Evolutionary conservation across 2,329 filamentous ascomycete genomes (phyloP).

Genomic region (Fusarium sp.): DNA sequence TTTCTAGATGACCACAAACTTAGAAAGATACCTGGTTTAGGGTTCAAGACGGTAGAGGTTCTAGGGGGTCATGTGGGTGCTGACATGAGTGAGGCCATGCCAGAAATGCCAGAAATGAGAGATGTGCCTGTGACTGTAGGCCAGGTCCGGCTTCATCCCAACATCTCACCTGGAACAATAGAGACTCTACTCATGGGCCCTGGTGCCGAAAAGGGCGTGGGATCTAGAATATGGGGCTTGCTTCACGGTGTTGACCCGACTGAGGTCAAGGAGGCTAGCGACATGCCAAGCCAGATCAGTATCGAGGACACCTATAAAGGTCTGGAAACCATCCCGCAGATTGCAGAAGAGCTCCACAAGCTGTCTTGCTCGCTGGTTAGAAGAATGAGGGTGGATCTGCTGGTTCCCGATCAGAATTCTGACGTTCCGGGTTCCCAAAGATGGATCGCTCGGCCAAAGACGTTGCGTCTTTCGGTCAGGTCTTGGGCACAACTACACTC

Average conservation of each 20-base stretch:
- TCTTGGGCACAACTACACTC: slow-evolving; percentile 55
- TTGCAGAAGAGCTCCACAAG: slow-evolving; percentile 71
- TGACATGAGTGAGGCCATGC: slow-evolving; percentile 45
- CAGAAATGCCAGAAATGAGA: slow-evolving; percentile 45
- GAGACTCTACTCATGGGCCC: slow-evolving; percentile 74
- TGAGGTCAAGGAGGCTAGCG: slow-evolving; percentile 74
- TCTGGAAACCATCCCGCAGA: slow-evolving; percentile 68
- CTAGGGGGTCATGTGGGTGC: slow-evolving; percentile 63
- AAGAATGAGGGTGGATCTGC: slow-evolving; percentile 80
- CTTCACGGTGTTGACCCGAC: slow-evolving; percentile 81
- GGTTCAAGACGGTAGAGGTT: slow-evolving; percentile 67
- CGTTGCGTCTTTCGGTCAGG: slow-evolving; percentile 80
- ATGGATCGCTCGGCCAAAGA: slow-evolving; percentile 85
- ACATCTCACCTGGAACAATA: slow-evolving; percentile 69
- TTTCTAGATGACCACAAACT: slow-evolving; percentile 83
- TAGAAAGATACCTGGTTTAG: slow-evolving; percentile 84
- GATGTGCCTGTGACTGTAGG: slow-evolving; percentile 65
- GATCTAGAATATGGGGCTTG: slow-evolving; percentile 75
- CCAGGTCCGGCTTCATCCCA: slow-evolving; percentile 68
- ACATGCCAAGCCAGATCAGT: slow-evolving; percentile 85
- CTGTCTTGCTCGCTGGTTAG: slow-evolving; percentile 74
- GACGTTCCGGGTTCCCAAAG: slow-evolving; percentile 46
- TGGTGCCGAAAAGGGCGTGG: slow-evolving; percentile 74
- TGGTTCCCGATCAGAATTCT: slow-evolving; percentile 57
- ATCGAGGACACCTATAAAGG: slow-evolving; percentile 91